Evolutionary conservation across 257 asterid species (phyloP).

Genomic region (Striga asiatica): DNA sequence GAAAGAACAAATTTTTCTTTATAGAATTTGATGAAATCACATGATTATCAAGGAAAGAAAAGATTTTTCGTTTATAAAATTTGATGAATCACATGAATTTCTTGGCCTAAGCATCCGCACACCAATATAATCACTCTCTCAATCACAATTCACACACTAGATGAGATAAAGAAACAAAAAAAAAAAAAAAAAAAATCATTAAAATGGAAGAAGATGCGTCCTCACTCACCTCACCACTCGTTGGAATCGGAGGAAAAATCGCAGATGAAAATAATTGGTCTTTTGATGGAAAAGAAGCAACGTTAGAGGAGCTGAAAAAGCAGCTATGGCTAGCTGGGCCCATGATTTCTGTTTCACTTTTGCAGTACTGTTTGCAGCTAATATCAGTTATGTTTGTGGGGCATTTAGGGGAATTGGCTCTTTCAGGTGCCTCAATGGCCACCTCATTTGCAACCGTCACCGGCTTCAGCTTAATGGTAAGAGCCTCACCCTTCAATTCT

Average conservation of each 20-base stretch:
- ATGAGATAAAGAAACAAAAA: no score
- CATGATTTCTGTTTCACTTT: constrained; percentile 35
- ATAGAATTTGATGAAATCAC: no score
- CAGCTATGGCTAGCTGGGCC: constrained; percentile 86
- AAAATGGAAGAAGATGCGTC: constrained; percentile 4
- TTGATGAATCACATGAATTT: no score
- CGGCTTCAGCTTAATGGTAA: constrained; percentile 70
- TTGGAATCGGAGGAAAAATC: background rate
- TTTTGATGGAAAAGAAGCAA: constrained; percentile 17
- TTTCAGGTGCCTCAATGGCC: constrained; percentile 80
- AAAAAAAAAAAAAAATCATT: no score
- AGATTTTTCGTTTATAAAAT: no score
- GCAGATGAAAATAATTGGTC: background rate
- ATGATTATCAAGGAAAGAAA: no score
- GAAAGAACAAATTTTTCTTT: no score
- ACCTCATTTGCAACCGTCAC: constrained; percentile 78
- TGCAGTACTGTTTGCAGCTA: constrained; percentile 57
- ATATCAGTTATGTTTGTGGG: constrained; percentile 85
- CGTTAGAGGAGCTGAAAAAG: constrained; percentile 47
- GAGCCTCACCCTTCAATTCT: background rate
- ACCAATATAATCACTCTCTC: no score
- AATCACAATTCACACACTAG: no score
- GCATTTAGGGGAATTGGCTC: constrained; percentile 62
- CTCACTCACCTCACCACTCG: constrained; percentile 13
- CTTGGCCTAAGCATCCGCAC: no score